These are phyloP conservation scores for Bruguiera sexangula DNA, from an alignment of 345 rosid genomes.

Conservation along the genomic window DNA sequence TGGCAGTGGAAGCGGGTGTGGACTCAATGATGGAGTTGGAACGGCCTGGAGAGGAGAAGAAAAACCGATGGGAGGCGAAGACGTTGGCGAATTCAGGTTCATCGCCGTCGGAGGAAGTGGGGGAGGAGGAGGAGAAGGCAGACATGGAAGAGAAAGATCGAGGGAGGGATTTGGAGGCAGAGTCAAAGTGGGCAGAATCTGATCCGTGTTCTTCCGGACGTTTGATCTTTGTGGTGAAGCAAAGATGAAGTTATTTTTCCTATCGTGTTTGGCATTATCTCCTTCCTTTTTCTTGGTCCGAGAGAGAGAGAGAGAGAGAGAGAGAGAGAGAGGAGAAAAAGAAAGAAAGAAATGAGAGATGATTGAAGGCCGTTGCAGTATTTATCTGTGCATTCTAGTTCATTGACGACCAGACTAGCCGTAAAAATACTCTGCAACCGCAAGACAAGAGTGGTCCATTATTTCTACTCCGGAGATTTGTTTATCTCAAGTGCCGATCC, in stretches of 20 bases:
- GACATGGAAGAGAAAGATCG: constrained; percentile 3
- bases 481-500: neutral
- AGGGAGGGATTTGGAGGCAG: constrained; percentile 18
- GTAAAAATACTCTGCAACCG: neutral
- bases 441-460: neutral
- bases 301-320: neutral
- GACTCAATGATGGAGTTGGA: constrained; percentile 88
- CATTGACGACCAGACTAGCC: constrained; percentile 15
- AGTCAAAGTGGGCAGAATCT: constrained; percentile 10
- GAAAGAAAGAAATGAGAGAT: neutral
- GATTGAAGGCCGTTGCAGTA: neutral
- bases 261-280: constrained; percentile 29
- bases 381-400: neutral
- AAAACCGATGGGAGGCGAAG: constrained; percentile 81
- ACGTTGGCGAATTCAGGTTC: constrained; percentile 65
- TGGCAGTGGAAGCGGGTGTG: constrained; percentile 26
- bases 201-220: constrained; percentile 26
- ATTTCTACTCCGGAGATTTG: neutral
- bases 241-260: constrained; percentile 46
- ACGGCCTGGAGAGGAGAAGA: constrained; percentile 82
- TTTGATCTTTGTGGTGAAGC: constrained; percentile 51
- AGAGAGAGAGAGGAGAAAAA: neutral
- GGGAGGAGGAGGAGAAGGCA: constrained; percentile 8
- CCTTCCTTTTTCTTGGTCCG: neutral
- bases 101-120: constrained; percentile 22